Percentiles rank a stretch among this genome's conserved stretches.
phyloP scores from a whole-genome alignment of 1,284 basidiomycete genomes.

The Ustilago tritici region DNA sequence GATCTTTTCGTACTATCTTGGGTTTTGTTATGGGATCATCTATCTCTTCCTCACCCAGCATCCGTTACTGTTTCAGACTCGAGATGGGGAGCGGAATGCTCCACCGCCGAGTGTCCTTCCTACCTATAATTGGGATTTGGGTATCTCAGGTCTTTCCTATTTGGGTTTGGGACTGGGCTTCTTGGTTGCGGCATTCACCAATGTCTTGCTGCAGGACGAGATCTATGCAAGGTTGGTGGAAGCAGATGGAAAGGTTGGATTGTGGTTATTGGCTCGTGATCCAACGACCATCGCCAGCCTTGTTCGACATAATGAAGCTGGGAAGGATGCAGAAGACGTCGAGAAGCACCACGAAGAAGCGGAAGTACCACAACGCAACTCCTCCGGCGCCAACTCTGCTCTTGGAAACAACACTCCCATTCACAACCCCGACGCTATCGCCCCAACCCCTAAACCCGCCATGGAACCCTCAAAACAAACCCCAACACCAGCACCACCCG shows the following conservation, averaged over 20 bases:
- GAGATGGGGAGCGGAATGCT: conserved; percentile 61
- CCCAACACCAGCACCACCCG: background rate
- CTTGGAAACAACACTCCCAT: conserved; percentile 27
- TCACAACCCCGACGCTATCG: conserved; percentile 7
- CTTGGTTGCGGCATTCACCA: conserved; percentile 68
- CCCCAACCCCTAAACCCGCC: background rate
- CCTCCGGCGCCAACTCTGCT: conserved; percentile 9
- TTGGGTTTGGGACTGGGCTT: conserved; percentile 71
- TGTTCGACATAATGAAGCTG: background rate
- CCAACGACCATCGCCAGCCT: background rate
- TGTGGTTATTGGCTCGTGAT: conserved; percentile 35
- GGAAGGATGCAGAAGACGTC: background rate
- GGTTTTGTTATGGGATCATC: conserved; percentile 71
- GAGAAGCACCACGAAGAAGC: conserved; percentile 1
- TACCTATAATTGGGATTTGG: conserved; percentile 71
- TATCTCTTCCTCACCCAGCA: conserved; percentile 71
- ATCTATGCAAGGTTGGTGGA: conserved; percentile 69
- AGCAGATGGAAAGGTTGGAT: conserved; percentile 49
- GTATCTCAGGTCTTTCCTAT: conserved; percentile 70
- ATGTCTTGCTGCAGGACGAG: conserved; percentile 70
- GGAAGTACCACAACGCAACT: background rate
- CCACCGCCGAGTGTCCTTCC: conserved; percentile 60
- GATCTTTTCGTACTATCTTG: conserved; percentile 71
- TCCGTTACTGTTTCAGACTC: conserved; percentile 70
- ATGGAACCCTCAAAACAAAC: background rate